Base-by-base conservation (phyloP, 352 stramenopile species). In the Saprolegnia parasitica region DNA sequence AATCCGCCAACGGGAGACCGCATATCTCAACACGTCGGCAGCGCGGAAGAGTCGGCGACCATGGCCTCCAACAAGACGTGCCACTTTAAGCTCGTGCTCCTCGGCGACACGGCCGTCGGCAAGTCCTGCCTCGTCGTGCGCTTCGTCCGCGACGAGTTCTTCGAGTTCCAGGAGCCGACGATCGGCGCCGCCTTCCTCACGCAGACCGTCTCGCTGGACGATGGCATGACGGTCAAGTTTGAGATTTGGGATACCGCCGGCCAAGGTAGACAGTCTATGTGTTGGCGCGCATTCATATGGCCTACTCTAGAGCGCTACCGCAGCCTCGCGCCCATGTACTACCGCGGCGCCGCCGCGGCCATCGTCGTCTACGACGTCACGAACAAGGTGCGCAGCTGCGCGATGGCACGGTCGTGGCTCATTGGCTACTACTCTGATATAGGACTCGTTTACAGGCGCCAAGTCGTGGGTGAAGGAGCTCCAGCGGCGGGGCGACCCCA, bases 401-500 rank as follows among this genome's bases (percentile, higher is more conserved):
- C 0, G 47, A 11, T 21, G 49, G 24, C 50, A 60, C 23, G 71
- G 72, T 56, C 57, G 56, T 42, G 23, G 39, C 21, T 66, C 24
- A 64, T 35, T 72, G 20, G 56, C 42, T 75, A 15, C 54, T 39
- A n/a, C 20, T n/a, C 23, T 40, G 29, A 11, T 64, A 5, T 68
- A 97, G 87, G 95, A 98, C 65, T 98, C 93, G 10, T 98, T 98
- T 72, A 97, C 91, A 21, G 97, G 97, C 10, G 97, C 97, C 49
- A 99, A 99, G 76, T 98, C 89, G 13, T 99, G 98, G 98, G 97
- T 99, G 40, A 99, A 99, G 79, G 98, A 99, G 77, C 82, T 99
- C 54, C 97, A 99, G 81, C 87, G 97, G 70, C 92, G 97, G 64
- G 98, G 97, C 47, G 97, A 99, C 78, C 96, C 96, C 5, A 98